Evolutionary conservation across 306 rosid species (phyloP).

Genomic region (Lagenaria siceraria): DNA sequence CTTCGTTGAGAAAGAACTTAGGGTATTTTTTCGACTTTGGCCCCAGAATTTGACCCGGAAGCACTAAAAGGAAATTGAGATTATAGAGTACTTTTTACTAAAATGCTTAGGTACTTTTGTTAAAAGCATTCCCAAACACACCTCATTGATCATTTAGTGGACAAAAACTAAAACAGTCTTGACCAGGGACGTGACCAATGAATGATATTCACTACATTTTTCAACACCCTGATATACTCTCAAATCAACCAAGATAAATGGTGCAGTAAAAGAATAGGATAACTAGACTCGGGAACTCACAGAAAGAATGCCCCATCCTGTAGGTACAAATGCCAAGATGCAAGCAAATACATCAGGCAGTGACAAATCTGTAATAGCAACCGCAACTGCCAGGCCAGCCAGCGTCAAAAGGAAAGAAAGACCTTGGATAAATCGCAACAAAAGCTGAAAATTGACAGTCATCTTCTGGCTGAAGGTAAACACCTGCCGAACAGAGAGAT

Average conservation of each 20-base stretch:
- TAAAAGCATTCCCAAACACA: not conserved
- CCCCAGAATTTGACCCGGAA: no score
- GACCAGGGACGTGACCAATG: not conserved
- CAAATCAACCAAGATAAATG: not conserved
- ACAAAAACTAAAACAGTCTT: not conserved
- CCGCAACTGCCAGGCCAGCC: constrained; percentile 65
- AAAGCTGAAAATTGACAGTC: constrained; percentile 86
- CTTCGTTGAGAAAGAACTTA: no score
- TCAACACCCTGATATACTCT: not conserved
- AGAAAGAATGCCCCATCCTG: constrained; percentile 91
- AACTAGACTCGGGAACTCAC: constrained; percentile 39
- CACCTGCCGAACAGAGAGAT: constrained; percentile 38
- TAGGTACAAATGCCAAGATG: constrained; percentile 75
- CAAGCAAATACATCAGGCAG: constrained; percentile 66
- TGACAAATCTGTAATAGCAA: constrained; percentile 39
- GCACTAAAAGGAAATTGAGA: no score
- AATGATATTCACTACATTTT: not conserved
- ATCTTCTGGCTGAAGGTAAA: constrained; percentile 93
- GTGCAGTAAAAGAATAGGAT: not conserved
- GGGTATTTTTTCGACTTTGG: no score
- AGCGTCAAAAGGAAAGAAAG: constrained; percentile 65
- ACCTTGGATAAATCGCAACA: constrained; percentile 89
- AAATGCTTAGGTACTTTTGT: not conserved
- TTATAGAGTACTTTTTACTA: not conserved
- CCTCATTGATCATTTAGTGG: not conserved